Conservation (phyloP, 352 stramenopile species). For the Phytophthora lateralis region DNA sequence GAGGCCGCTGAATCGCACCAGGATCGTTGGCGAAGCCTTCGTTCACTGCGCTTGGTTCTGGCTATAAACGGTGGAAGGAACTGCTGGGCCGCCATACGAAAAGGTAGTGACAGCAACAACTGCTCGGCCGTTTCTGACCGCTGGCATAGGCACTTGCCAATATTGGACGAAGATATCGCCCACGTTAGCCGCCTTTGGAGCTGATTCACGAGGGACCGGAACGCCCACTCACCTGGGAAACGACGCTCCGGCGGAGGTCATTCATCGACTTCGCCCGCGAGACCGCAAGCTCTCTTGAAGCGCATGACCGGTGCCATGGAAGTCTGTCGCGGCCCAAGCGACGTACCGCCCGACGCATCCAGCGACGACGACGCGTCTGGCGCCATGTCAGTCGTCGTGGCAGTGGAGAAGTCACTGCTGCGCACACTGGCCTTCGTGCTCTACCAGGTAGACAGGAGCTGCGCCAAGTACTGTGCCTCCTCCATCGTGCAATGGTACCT, state of each 20-base stretch:
- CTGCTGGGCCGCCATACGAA: constrained; percentile 5
- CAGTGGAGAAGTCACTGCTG: constrained; percentile 65
- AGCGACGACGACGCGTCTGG: constrained; percentile 25
- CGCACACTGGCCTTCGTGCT: constrained; percentile 71
- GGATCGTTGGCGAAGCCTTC: neutral
- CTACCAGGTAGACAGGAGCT: constrained; percentile 60
- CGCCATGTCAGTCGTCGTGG: constrained; percentile 54
- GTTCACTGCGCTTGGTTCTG: constrained; percentile 10
- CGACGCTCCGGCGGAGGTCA: neutral
- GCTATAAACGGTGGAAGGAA: constrained; percentile 17
- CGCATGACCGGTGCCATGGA: constrained; percentile 28
- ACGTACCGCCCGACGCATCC: constrained; percentile 6
- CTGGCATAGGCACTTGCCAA: constrained; percentile 19
- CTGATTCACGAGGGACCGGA: constrained; percentile 21
- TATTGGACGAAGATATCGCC: constrained; percentile 20
- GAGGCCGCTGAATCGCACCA: neutral
- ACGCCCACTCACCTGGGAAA: constrained; percentile 11
- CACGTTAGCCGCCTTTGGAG: neutral
- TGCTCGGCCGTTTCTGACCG: constrained; percentile 18
- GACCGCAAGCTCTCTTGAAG: neutral
- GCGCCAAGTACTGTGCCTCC: constrained; percentile 61
- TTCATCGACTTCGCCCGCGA: constrained; percentile 1
- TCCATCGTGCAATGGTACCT: constrained; percentile 70
- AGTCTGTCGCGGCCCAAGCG: constrained; percentile 18
- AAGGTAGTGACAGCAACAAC: constrained; percentile 6